Evolutionary conservation across 2,329 filamentous ascomycete genomes (phyloP), one percentile per base, ranked within the genome.

Genomic region (Torrubiella hemipterigena): DNA sequence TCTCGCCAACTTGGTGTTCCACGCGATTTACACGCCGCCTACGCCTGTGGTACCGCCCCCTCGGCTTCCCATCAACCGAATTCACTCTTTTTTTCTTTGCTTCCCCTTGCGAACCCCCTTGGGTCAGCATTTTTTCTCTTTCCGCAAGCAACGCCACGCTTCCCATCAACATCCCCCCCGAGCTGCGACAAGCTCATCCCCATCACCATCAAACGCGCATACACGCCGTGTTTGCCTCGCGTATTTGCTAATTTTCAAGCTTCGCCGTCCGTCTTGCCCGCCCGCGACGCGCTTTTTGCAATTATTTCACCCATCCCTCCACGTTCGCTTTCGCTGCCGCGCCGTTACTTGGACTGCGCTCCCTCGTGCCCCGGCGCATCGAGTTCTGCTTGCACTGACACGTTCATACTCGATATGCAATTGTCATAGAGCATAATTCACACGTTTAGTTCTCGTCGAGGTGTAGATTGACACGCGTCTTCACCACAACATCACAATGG

Each of bases 401-500:
- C n/a, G n/a, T n/a, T n/a, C n/a, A 38, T 34, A 38, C 51, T 51
- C 55, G 58, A 58, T 48, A 61, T 63, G 59, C 55, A 45, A 49
- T 35, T 42, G 46, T 42, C 37, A 47, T 58, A 53, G 42, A 39
- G 35, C 30, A 31, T 32, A 36, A 29, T 39, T 31, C 22, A 42
- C 39, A 38, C 34, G 43, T 43, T 36, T 40, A 39, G 38, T 44
- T 25, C 25, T 21, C 26, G 39, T 44, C 42, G 38, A 34, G 42
- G 38, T 41, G 42, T 49, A 45, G 32, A 39, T 32, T 37, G 33
- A 33, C 36, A 31, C 39, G 35, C 30, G 31, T 38, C 25, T 33
- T 40, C 41, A 47, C 39, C 37, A 40, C 38, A 35, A 41, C 45
- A 45, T 45, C 51, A 69, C 37, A 49, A 93, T 93, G 84, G 78